Evolutionary conservation across 805 yeast genomes (phyloP).

Genomic region (Hemisphaericaspora nanyangensis): DNA sequence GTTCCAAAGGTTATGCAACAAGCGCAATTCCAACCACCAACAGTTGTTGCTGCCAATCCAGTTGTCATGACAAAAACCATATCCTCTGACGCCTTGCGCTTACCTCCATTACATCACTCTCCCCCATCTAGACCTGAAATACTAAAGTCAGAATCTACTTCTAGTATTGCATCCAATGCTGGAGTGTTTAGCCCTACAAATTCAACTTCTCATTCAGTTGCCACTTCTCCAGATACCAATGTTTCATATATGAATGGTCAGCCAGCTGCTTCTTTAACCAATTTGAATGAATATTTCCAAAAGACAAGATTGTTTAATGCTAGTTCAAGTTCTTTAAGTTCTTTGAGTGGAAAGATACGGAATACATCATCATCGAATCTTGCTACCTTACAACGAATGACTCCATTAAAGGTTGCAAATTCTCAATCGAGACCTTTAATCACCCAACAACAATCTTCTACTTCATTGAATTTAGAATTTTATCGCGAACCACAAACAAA

Average conservation of each 20-base stretch:
- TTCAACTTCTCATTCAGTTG: constrained; percentile 24
- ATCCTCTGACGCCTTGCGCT: constrained; percentile 15
- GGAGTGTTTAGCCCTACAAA: constrained; percentile 24
- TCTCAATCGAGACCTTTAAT: constrained; percentile 9
- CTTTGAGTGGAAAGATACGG: constrained; percentile 21
- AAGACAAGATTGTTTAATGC: constrained; percentile 14
- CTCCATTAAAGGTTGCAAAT: constrained; percentile 33
- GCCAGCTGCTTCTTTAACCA: constrained; percentile 22
- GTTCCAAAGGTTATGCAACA: constrained; percentile 3
- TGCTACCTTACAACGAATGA: constrained; percentile 35
- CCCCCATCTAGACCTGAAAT: constrained; percentile 5
- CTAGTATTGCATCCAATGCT: constrained; percentile 18
- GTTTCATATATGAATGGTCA: constrained; percentile 1
- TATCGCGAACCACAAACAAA: constrained; percentile 18
- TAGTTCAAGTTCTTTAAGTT: constrained; percentile 15
- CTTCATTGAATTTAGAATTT: constrained; percentile 36
- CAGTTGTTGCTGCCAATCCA: background rate
- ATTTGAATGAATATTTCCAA: constrained; percentile 32
- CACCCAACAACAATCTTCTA: constrained; percentile 27
- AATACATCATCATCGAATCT: constrained; percentile 19
- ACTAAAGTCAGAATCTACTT: constrained; percentile 24
- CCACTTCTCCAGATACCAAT: constrained; percentile 31
- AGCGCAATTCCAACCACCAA: constrained; percentile 4
- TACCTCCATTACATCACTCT: constrained; percentile 6
- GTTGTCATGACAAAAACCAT: constrained; percentile 7